phyloP scores from a whole-genome alignment of 257 asterid species.

The Rubia yunnanensis region DNA sequence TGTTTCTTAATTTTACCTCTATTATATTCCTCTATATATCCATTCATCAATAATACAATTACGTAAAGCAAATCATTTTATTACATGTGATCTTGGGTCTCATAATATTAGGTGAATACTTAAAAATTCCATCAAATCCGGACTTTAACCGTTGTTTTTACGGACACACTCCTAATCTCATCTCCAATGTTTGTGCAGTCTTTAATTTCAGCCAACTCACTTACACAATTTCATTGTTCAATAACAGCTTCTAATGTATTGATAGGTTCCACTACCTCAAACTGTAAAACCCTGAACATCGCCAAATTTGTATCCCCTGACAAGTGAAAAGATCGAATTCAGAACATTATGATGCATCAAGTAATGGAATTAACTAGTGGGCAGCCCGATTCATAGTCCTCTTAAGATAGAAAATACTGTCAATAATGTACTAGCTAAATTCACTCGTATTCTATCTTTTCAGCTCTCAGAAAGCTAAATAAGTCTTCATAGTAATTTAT shows the following conservation, averaged over 20 bases:
- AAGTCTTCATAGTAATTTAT: neutral
- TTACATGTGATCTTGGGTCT: too few relatives aligned
- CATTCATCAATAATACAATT: too few relatives aligned
- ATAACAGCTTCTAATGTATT: constrained; percentile 23
- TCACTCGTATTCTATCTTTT: neutral
- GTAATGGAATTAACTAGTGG: neutral
- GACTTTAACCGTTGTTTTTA: too few relatives aligned
- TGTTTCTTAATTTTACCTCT: too few relatives aligned
- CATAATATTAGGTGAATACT: too few relatives aligned
- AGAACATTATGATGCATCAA: neutral
- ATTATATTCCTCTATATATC: too few relatives aligned
- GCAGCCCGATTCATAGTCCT: neutral
- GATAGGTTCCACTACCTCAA: constrained; percentile 29
- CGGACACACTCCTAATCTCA: too few relatives aligned
- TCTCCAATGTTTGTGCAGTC: too few relatives aligned
- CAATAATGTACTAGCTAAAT: neutral
- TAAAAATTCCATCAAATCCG: too few relatives aligned
- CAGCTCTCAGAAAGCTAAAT: neutral
- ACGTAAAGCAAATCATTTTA: too few relatives aligned
- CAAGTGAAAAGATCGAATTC: neutral
- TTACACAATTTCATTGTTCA: constrained; percentile 2
- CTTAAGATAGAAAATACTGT: neutral
- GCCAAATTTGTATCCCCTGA: constrained; percentile 76
- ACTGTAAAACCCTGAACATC: constrained; percentile 54
- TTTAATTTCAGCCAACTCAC: neutral